These are phyloP conservation scores for Lagenidium giganteum DNA, from an alignment of 352 stramenopile genomes.

Conservation along the genomic window DNA sequence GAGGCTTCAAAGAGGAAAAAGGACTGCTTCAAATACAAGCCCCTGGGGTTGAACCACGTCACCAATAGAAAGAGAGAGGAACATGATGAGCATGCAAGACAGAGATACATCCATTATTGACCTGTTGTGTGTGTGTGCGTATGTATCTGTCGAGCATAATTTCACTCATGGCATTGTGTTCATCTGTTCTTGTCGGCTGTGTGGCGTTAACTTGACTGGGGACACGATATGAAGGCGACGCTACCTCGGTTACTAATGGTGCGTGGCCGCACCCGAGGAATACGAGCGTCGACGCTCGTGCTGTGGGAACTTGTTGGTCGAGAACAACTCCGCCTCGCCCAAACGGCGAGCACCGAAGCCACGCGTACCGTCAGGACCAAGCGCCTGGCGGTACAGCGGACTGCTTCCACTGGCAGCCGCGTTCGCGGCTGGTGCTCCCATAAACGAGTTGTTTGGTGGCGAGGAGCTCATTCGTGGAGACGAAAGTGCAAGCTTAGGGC, in stretches of 20 bases:
- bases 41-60: too few species aligned
- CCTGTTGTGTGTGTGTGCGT: too few species aligned
- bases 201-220: too few species aligned
- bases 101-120: too few species aligned
- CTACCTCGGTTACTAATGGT: constrained; percentile 7
- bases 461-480: constrained; percentile 17
- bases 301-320: constrained; percentile 47
- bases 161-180: too few species aligned
- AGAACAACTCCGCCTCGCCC: constrained; percentile 52
- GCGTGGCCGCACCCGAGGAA: constrained; percentile 40
- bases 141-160: too few species aligned
- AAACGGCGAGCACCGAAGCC: constrained; percentile 74
- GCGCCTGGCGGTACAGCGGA: constrained; percentile 68
- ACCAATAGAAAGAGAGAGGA: too few species aligned
- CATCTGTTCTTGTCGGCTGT: too few species aligned
- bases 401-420: constrained; percentile 28
- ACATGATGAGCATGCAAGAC: too few species aligned
- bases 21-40: too few species aligned
- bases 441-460: constrained; percentile 15
- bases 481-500: constrained; percentile 18
- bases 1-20: too few species aligned
- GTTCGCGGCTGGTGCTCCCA: constrained; percentile 5
- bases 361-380: constrained; percentile 72
- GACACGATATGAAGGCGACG: too few species aligned
- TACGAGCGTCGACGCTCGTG: constrained; percentile 71